Evolutionary conservation across 106 monocot species (phyloP), one percentile per base, ranked within the genome.

Genomic region (Posidonia australis): DNA sequence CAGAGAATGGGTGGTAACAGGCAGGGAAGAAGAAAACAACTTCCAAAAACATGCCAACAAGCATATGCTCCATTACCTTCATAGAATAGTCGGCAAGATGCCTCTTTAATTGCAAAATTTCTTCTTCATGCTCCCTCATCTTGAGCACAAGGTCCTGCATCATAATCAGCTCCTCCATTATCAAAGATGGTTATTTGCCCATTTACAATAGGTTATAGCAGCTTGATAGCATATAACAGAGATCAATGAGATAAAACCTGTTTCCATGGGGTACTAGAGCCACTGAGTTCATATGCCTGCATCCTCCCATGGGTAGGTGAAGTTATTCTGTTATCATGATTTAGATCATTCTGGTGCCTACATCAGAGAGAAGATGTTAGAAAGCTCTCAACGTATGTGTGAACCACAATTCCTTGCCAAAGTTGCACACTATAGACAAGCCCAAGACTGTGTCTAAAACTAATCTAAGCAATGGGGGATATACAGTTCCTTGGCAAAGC

Each of bases 41-140:
- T 27, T 58, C 18, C 25, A 31, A 2, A 25, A 44, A 42, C 16
- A 18, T 25, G 64, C 4, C 23, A 54, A 26, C 13, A 23, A 9
- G 13, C 30, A 17, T 54, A 14, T 42, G 42, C 44, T 60, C 46
- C 17, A 44, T 0, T 41, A 84, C 94, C 94, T 96, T 96, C 23
- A 82, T 41, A 56, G 86, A 90, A 59, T 87, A 96, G 41, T 86
- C 94, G 59, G 80, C 68, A 56, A 96, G 82, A 82, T 84, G 90
- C 57, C 86, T 90, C 60, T 78, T 82, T 65, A 96, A 64, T 60
- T 84, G 76, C 60, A 67, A 53, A 74, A 90, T 90, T 76, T 96
- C 94, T 73, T 90, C 90, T 61, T 96, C 90, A 47, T 61, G 76
- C 41, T 90, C 80, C 74, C 80, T 86, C 11, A 90, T 78, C 66